Conservation (phyloP, 1,284 basidiomycete species). For the Psilocybe mexicana region DNA sequence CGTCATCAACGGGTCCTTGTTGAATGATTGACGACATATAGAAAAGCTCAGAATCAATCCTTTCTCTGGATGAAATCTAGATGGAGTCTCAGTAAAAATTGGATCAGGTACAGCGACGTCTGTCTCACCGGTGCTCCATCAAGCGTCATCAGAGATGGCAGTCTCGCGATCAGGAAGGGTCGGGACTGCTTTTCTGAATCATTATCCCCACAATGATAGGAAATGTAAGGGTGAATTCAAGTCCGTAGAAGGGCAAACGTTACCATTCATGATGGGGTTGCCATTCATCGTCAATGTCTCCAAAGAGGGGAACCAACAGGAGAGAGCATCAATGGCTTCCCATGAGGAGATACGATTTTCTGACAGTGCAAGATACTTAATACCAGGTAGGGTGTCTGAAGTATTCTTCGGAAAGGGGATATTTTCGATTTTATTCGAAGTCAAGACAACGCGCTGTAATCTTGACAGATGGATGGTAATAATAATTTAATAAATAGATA, state of each 20-base stretch:
- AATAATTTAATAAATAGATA: conserved; percentile 9
- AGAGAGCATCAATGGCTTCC: conserved; percentile 71
- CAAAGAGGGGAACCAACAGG: conserved; percentile 64
- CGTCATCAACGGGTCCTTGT: conserved; percentile 42
- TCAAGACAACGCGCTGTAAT: conserved; percentile 67
- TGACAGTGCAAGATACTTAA: conserved; percentile 67
- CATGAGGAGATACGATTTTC: conserved; percentile 64
- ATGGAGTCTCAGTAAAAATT: conserved; percentile 15
- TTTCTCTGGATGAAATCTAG: conserved; percentile 71
- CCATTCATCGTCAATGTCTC: conserved; percentile 57
- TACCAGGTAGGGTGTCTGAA: conserved; percentile 19
- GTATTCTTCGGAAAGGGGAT: conserved; percentile 45
- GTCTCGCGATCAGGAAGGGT: conserved; percentile 70
- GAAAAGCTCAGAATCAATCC: conserved; percentile 85
- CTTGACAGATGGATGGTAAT: conserved; percentile 33
- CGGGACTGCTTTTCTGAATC: conserved; percentile 50
- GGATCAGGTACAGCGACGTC: conserved; percentile 4
- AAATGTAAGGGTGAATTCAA: neutral
- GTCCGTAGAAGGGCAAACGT: conserved; percentile 15
- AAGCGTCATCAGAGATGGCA: conserved; percentile 62
- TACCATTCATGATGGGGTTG: conserved; percentile 65
- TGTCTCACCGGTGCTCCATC: conserved; percentile 67
- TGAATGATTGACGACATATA: conserved; percentile 71
- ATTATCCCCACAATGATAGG: conserved; percentile 34
- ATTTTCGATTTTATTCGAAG: conserved; percentile 57